These are phyloP conservation scores for Ulota crispa DNA, from an alignment of 225 moss, liverwort and hornwort genomes.

Conservation along the genomic window DNA sequence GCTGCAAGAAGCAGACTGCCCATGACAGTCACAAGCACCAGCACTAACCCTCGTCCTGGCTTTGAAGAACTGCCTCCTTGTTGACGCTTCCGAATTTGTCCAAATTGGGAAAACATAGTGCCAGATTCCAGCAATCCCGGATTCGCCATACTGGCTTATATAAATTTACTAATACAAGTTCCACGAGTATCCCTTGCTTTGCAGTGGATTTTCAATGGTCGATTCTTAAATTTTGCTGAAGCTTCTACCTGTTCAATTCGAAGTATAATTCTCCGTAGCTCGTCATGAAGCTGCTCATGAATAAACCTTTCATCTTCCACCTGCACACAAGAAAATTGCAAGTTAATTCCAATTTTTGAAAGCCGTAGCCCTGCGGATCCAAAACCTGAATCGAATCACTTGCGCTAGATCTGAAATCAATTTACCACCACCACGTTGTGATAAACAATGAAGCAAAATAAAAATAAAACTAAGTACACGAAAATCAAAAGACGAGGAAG, in stretches of 20 bases:
- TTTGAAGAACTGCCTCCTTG: conserved; percentile 19
- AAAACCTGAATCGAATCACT: background rate
- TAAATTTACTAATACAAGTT: background rate
- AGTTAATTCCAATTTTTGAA: background rate
- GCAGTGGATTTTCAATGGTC: background rate
- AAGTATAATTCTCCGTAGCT: background rate
- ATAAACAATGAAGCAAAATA: background rate
- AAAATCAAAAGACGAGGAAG: background rate
- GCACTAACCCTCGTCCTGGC: conserved; percentile 27
- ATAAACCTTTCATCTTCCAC: background rate
- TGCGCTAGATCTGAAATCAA: background rate
- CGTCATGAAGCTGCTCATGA: background rate
- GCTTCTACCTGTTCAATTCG: background rate
- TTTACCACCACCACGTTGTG: background rate
- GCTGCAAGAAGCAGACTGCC: conserved; percentile 37
- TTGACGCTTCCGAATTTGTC: conserved; percentile 36
- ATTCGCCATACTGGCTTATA: conserved; percentile 26
- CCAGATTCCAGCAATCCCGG: conserved; percentile 30
- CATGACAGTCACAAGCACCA: conserved; percentile 24
- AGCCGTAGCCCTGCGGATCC: background rate
- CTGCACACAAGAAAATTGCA: background rate
- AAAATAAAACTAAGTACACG: background rate
- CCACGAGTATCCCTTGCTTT: background rate
- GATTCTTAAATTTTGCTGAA: background rate
- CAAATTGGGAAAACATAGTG: conserved; percentile 29